These are phyloP conservation scores for Calocybe cyanea DNA, from an alignment of 768 basidiomycete species.

Conservation along the genomic window DNA sequence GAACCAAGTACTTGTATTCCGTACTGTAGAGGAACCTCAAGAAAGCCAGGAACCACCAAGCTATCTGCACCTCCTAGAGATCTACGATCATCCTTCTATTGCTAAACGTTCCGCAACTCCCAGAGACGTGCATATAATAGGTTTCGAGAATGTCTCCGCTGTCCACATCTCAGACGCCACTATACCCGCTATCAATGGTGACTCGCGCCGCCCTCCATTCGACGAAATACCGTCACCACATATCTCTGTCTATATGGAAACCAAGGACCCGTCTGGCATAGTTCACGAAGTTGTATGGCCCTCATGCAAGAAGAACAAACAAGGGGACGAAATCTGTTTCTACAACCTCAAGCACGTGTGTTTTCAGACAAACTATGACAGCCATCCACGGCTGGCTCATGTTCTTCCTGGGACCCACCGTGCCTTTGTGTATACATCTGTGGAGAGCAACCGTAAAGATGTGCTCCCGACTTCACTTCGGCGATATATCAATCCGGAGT, in stretches of 20 bases:
- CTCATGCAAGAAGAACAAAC: constrained; percentile 6
- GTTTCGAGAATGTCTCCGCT: constrained; percentile 18
- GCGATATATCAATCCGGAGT: constrained; percentile 34
- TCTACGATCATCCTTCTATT: constrained; percentile 9
- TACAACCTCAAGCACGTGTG: constrained; percentile 24
- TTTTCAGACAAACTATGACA: constrained; percentile 23
- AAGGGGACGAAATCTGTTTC: constrained; percentile 12
- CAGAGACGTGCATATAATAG: constrained; percentile 20
- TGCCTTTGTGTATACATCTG: constrained; percentile 37
- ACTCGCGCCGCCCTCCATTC: constrained; percentile 21
- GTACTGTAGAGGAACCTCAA: constrained; percentile 22
- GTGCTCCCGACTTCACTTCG: constrained; percentile 31
- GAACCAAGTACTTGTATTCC: constrained; percentile 47
- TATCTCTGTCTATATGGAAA: constrained; percentile 36
- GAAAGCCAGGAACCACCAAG: constrained; percentile 9
- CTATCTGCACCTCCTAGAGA: constrained; percentile 24
- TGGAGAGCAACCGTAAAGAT: constrained; percentile 27
- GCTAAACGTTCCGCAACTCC: neutral
- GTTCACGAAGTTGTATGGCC: constrained; percentile 33
- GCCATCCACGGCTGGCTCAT: constrained; percentile 22
- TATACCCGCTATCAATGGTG: constrained; percentile 23
- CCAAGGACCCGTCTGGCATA: constrained; percentile 24
- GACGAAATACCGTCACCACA: constrained; percentile 29
- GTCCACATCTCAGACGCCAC: constrained; percentile 40
- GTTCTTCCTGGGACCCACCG: constrained; percentile 42